A percentile compares a stretch with the other conserved stretches of the same genome.
Conservation (phyloP, 176 grass and related monocot genomes). For the Zoysia japonica region DNA sequence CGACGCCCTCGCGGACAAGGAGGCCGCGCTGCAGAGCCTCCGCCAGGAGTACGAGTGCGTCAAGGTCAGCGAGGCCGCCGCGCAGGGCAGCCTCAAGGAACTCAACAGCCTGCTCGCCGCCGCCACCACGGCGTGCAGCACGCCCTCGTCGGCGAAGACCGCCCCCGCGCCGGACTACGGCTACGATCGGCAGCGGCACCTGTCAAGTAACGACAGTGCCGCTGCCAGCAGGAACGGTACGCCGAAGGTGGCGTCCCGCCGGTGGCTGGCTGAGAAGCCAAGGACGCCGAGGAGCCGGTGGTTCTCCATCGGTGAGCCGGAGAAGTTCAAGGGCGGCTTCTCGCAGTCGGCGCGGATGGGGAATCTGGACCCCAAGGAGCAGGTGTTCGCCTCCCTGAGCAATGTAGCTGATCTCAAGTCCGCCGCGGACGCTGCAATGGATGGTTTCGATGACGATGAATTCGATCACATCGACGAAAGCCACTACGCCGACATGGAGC, state of each 20-base stretch:
- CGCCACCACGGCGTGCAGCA: conserved; percentile 50
- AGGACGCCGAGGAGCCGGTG: conserved; percentile 41
- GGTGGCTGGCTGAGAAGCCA: conserved; percentile 40
- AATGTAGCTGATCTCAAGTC: conserved; percentile 70
- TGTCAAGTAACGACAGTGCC: background rate
- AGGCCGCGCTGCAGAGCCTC: conserved; percentile 58
- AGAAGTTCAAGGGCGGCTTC: conserved; percentile 48
- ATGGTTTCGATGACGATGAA: conserved; percentile 57
- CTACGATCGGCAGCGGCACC: conserved; percentile 2
- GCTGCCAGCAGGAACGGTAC: conserved; percentile 32
- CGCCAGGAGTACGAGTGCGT: conserved; percentile 86
- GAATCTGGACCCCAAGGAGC: conserved; percentile 48
- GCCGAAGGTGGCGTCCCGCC: conserved; percentile 22
- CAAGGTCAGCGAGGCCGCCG: conserved; percentile 90
- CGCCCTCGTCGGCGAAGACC: conserved; percentile 34
- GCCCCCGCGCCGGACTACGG: conserved; percentile 29
- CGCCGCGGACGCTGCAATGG: conserved; percentile 40
- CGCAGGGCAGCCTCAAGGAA: conserved; percentile 80
- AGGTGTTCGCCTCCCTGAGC: conserved; percentile 69
- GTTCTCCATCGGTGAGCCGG: conserved; percentile 71
- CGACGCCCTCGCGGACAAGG: conserved; percentile 58
- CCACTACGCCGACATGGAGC: conserved; percentile 44
- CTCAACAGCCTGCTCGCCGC: conserved; percentile 85
- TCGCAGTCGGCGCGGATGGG: conserved; percentile 54
- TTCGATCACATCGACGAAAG: conserved; percentile 59